Evolutionary conservation across 148 eudicot genomes (phyloP), one percentile per base, ranked within the genome.

Genomic region (Diospyros lotus): DNA sequence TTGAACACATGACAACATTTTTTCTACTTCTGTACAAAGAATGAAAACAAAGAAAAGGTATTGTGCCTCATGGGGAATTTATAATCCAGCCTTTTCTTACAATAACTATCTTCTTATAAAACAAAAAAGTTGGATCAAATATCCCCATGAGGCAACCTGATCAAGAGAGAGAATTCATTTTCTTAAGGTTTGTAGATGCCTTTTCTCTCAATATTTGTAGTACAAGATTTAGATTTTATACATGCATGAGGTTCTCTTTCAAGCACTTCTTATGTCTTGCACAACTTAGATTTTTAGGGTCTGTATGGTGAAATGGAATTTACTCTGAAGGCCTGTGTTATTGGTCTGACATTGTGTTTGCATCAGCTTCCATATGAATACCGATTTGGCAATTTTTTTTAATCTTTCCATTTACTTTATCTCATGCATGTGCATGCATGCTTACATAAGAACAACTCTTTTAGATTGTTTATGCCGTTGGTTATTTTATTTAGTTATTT

Each of bases 101-200:
- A 44, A 54, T 54, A 54, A 41, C 3, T 40, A 48, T 48, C 6
- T 41, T 38, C 14, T 14, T 14, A 14, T 54, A 15, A 28, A 53
- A 52, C 11, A 38, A 2, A 13, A 53, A 12, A 39, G 53, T 3
- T 28, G 28, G 43, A 52, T 3, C 15, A 10, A 60, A 17, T 60
- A 17, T 1, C 7, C 9, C 41, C 4, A 60, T 38, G 13, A 65
- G 18, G n/a, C 8, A 4, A 48, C 52, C 52, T 48, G 8, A 48
- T 48, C 28, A 48, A 8, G 8, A 41, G 64, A n/a, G 56, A 62
- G 61, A 61, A 73, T 10, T 48, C 58, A 61, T 73, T 62, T 48
- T 8, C 2, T 62, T 38, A 18, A n/a, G 11, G 39, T 39, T 15
- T 13, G 45, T 11, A 8, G 58, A 61, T 18, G 13, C 45, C 15